Base-by-base conservation (phyloP, 2,329 filamentous ascomycete genomes). In the Diaporthe capsici region DNA sequence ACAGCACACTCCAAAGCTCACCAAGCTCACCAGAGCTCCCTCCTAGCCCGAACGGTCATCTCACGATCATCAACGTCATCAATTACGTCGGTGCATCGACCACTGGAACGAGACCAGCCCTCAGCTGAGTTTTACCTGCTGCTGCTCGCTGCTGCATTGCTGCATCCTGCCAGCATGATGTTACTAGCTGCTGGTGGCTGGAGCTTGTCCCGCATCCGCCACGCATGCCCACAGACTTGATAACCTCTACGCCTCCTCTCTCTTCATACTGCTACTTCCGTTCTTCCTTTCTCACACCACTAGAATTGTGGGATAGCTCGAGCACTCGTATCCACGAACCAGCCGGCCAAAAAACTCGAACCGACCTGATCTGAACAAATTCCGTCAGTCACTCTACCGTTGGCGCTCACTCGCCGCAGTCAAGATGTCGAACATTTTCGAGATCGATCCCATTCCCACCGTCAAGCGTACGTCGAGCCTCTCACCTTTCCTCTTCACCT, bases 31-130 rank as follows among this genome's bases (percentile, higher is more conserved):
- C 60, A 31, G 42, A 65, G 61, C 39, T 47, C 61, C 39, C 17
- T n/a, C 61, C 68, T 75, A 68, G 53, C 58, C 68, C 47, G 39
- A 76, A 61, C 51, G 25, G 75, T 60, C 44, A 47, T 57, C 34
- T 53, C 61, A 71, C 75, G 73, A 76, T 76, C 75, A 47, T 74
- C 68, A 76, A 76, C 75, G 75, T 76, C 74, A 76, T 76, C 74
- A 74, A 75, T 76, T 74, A 76, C 75, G 75, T 76, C 73, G 75
- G 49, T 68, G 65, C 63, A 57, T 67, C 61, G 58, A 42, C 73
- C 73, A 75, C 71, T 71, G 67, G 61, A 63, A 75, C 72, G 72
- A 60, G 57, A 37, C 61, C 58, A 42, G 58, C 58, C 61, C 25
- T 76, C 72, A 72, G 72, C 75, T 74, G 72, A 72, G 75, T 61